Percentiles rank a stretch among this genome's conserved stretches.
These are phyloP conservation scores for Lophium mytilinum DNA, from an alignment of 495 filamentous ascomycete genomes.

Conservation along the genomic window DNA sequence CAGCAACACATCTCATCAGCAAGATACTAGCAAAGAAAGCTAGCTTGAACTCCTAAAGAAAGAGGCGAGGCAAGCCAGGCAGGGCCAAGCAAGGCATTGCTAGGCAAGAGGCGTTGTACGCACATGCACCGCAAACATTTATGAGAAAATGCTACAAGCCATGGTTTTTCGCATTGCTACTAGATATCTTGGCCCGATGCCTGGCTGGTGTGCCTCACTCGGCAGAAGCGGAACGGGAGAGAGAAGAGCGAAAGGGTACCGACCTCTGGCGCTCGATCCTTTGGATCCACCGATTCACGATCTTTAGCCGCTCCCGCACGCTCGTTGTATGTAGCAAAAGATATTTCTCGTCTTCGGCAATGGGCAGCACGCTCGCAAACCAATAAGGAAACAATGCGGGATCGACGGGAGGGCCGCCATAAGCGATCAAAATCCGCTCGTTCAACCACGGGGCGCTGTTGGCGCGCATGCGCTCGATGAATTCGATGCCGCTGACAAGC, in stretches of 20 bases:
- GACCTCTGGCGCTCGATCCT: constrained; percentile 63
- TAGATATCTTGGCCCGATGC: too few species aligned
- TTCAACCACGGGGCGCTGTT: constrained; percentile 66
- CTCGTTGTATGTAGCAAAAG: constrained; percentile 58
- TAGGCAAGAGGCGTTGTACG: neutral
- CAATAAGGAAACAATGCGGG: constrained; percentile 78
- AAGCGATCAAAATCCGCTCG: constrained; percentile 58
- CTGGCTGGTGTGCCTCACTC: neutral
- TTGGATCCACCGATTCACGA: constrained; percentile 65
- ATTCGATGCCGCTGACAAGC: constrained; percentile 53
- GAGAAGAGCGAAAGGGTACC: constrained; percentile 18
- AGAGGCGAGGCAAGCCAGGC: neutral
- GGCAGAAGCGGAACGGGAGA: neutral
- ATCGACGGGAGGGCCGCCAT: constrained; percentile 68
- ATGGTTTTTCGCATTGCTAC: too few species aligned
- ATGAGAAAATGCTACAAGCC: too few species aligned
- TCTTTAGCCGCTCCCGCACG: constrained; percentile 72
- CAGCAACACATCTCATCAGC: neutral
- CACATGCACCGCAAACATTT: too few species aligned
- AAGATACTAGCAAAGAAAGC: neutral
- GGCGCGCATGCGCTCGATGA: constrained; percentile 57
- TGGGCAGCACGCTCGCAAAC: constrained; percentile 75
- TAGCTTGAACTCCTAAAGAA: neutral
- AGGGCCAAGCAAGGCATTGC: neutral
- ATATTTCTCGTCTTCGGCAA: constrained; percentile 73